Evolutionary conservation across 345 rosid genomes (phyloP), one percentile per base, ranked within the genome.

Genomic region (Moringa oleifera): DNA sequence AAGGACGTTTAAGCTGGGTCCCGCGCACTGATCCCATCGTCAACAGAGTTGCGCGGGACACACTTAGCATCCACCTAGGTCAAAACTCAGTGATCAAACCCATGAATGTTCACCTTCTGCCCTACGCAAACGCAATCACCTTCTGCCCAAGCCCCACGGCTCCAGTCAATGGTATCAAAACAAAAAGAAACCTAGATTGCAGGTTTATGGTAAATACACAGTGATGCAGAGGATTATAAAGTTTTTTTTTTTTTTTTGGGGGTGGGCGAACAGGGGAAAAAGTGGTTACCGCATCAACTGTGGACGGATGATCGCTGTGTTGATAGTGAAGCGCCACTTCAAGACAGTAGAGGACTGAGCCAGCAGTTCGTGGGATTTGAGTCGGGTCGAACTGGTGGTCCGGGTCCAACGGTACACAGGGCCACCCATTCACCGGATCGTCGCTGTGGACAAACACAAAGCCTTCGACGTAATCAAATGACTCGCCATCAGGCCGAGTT

Each of bases 391-490:
- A 84, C 36, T 24, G 55, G 2, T 82, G 80, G 65, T 67, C 73
- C 36, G 61, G 74, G 51, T 65, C 71, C 18, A 93, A 65, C 7
- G 85, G 79, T 28, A 93, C 92, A 8, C 89, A 68, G 20, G 97
- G 90, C 94, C 97, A 82, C 4, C 98, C 98, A 64, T 93, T 88
- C 33, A 80, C 85, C 20, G 81, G 84, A 75, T 88, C 96, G 63
- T 88, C 87, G 37, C 78, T 76, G 81, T 93, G 90, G 51, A 85
- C 91, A 62, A 93, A 88, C 25, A 79, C 96, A 65, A 86, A 93
- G 0, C 98, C 98, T 65, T 93, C 98, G 49, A 93, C 81, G 78
- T 93, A 93, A 71, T 88, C 94, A 50, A 90, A 86, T 17, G 91
- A 83, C 59, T 72, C 75, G 62, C 66, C 85, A 20, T 75, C 68